Percentiles rank a stretch among this genome's conserved stretches.
Conservation (phyloP, 2,329 filamentous ascomycete species). For the Rhynchosporium secalis region DNA sequence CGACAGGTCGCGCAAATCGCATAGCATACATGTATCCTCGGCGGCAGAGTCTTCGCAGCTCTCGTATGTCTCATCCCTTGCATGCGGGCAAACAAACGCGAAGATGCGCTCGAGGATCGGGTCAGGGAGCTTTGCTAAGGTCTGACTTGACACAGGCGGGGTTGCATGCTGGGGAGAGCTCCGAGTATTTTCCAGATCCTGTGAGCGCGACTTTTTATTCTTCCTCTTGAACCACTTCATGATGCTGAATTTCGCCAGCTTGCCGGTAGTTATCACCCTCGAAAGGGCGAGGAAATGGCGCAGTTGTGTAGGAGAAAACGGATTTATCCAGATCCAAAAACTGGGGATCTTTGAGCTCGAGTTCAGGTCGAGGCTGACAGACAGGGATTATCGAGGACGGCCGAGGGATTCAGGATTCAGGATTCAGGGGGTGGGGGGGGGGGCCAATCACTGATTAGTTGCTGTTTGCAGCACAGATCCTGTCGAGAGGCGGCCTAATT, state of each 20-base stretch:
- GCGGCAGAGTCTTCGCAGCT: slow-evolving; percentile 78
- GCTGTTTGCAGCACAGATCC: not conserved
- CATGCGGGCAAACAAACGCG: slow-evolving; percentile 79
- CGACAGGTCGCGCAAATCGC: slow-evolving; percentile 84
- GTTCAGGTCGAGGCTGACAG: slow-evolving; percentile 14
- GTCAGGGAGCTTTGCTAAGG: slow-evolving; percentile 55
- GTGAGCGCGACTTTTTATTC: slow-evolving; percentile 20
- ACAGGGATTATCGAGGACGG: slow-evolving; percentile 17
- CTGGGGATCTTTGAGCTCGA: not conserved
- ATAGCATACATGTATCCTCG: slow-evolving; percentile 86
- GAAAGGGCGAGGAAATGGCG: not conserved
- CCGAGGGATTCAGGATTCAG: not conserved
- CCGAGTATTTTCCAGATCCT: slow-evolving; percentile 11
- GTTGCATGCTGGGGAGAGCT: slow-evolving; percentile 20
- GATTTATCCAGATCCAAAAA: not conserved
- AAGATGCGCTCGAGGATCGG: slow-evolving; percentile 78
- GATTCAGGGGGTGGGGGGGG: not conserved
- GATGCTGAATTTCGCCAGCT: slow-evolving; percentile 33
- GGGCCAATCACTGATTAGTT: not conserved
- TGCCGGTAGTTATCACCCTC: slow-evolving; percentile 22
- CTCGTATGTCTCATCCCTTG: slow-evolving; percentile 73
- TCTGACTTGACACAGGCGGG: slow-evolving; percentile 27
- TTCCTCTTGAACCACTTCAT: slow-evolving; percentile 37
- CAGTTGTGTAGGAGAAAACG: not conserved
- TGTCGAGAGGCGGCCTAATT: too few relatives aligned